A percentile compares a stretch with the other conserved stretches of the same genome.
These are phyloP conservation scores for Debaryomyces udenii DNA, from an alignment of 1,139 yeast species.

Conservation along the genomic window DNA sequence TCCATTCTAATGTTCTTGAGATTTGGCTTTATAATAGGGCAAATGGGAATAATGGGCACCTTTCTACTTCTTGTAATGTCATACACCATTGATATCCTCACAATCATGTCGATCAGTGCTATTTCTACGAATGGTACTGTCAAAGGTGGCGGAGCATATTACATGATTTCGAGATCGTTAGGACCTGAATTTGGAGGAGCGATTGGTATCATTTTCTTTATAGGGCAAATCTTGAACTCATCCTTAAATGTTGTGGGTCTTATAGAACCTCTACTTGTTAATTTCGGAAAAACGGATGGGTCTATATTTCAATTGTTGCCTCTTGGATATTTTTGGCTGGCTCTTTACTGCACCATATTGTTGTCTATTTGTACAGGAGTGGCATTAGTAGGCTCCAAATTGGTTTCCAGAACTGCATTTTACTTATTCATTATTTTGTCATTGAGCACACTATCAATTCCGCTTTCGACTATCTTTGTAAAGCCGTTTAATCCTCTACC, in stretches of 20 bases:
- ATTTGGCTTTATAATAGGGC: conserved; percentile 79
- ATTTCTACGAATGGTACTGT: conserved; percentile 84
- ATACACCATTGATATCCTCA: conserved; percentile 64
- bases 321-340: conserved; percentile 59
- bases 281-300: conserved; percentile 64
- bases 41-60: conserved; percentile 72
- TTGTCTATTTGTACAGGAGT: conserved; percentile 73
- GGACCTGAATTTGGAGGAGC: conserved; percentile 89
- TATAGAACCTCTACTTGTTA: conserved; percentile 70
- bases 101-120: conserved; percentile 75
- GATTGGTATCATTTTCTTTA: conserved; percentile 73
- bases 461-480: conserved; percentile 70
- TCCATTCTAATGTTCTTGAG: conserved; percentile 79
- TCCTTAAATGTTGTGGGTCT: conserved; percentile 81
- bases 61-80: conserved; percentile 59
- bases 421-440: conserved; percentile 70
- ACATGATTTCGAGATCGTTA: conserved; percentile 75
- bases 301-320: conserved; percentile 52
- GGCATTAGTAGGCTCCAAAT: conserved; percentile 79
- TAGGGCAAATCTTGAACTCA: conserved; percentile 76
- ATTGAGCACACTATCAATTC: conserved; percentile 78
- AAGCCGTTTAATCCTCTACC: conserved; percentile 53
- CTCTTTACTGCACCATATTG: conserved; percentile 65
- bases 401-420: conserved; percentile 85
- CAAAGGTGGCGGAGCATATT: conserved; percentile 83